Evolutionary conservation across 73 alveolate species (phyloP).

Genomic region (Uronychia setigera): DNA sequence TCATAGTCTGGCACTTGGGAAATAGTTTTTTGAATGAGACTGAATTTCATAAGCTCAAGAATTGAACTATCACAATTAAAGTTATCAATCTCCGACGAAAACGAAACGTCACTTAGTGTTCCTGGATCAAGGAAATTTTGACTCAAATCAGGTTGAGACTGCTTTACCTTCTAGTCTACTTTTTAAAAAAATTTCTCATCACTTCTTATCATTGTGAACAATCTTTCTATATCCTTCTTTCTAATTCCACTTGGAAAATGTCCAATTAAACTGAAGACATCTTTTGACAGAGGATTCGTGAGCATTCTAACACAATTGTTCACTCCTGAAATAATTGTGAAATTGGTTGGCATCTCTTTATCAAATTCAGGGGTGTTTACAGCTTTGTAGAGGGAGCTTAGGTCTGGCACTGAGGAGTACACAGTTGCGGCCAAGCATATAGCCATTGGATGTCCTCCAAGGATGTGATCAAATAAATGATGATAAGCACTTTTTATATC

Average conservation of each 20-base stretch:
- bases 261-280: not conserved
- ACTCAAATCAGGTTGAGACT: too few relatives aligned
- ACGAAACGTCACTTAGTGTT: not conserved
- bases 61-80: not conserved
- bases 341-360: not conserved
- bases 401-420: not conserved
- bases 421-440: conserved; percentile 31
- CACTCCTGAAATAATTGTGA: not conserved
- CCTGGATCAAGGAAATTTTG: not conserved
- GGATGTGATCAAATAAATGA: conserved; percentile 28
- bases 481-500: conserved; percentile 27
- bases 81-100: not conserved
- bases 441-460: conserved; percentile 44
- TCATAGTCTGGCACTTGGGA: too few relatives aligned
- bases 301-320: not conserved
- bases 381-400: not conserved
- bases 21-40: not conserved
- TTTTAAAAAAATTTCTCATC: not conserved
- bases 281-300: not conserved
- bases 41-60: not conserved
- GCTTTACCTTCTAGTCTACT: not conserved
- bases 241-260: not conserved
- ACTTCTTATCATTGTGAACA: not conserved
- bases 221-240: not conserved
- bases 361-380: not conserved